A percentile compares a stretch with the other conserved stretches of the same genome.
These are phyloP conservation scores for Candida takata DNA, from an alignment of 805 yeast genomes.

Conservation along the genomic window DNA sequence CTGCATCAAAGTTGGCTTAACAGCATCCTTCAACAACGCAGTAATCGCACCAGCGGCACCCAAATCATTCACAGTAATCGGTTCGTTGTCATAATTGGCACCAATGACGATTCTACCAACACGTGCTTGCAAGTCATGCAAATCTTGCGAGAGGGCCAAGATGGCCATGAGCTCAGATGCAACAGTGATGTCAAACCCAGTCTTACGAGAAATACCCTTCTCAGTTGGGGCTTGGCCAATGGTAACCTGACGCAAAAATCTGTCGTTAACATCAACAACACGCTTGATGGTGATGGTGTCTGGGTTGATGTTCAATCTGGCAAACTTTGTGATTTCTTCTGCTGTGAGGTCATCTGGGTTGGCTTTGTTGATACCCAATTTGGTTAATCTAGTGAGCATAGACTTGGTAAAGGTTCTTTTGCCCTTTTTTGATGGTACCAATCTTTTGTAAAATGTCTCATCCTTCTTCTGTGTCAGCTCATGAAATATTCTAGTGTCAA, in stretches of 20 bases:
- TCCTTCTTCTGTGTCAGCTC: constrained; percentile 67
- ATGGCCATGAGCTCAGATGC: constrained; percentile 87
- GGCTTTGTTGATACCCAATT: constrained; percentile 62
- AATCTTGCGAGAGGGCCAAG: constrained; percentile 63
- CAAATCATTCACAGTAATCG: constrained; percentile 76
- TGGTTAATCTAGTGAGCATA: constrained; percentile 58
- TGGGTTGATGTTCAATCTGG: constrained; percentile 69
- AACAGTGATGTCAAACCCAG: constrained; percentile 80
- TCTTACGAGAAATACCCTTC: constrained; percentile 60
- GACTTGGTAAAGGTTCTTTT: constrained; percentile 58
- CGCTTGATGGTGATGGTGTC: constrained; percentile 76
- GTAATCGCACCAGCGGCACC: constrained; percentile 86
- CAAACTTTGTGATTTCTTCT: constrained; percentile 60
- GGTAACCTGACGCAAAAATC: constrained; percentile 72
- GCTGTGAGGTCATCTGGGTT: constrained; percentile 66
- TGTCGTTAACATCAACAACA: constrained; percentile 79
- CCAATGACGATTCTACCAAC: constrained; percentile 74
- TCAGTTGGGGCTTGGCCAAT: constrained; percentile 80
- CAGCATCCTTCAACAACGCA: constrained; percentile 73
- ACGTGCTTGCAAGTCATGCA: constrained; percentile 66
- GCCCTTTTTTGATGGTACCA: constrained; percentile 73
- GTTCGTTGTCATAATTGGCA: constrained; percentile 57
- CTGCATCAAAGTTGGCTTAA: constrained; percentile 83
- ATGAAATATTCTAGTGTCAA: constrained; percentile 82
- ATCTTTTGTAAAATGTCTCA: constrained; percentile 63